A percentile compares a stretch with the other conserved stretches of the same genome.
These are phyloP conservation scores for Datura wrightii DNA, from an alignment of 257 asterid species.

Conservation along the genomic window DNA sequence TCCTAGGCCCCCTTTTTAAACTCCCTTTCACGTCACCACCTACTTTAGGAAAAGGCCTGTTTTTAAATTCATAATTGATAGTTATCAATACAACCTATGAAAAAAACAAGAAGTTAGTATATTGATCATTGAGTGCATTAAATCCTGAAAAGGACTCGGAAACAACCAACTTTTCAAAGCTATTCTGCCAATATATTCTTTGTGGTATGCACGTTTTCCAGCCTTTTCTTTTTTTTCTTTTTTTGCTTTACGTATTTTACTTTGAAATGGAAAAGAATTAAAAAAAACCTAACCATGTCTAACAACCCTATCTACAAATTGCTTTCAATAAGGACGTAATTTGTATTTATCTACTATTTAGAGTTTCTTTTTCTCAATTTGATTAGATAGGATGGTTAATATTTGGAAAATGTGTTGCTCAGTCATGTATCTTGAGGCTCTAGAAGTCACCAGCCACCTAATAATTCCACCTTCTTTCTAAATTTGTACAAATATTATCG, in stretches of 20 bases:
- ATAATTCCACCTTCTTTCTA: not conserved
- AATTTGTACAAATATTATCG: not conserved
- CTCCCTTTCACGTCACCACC: conserved; percentile 23
- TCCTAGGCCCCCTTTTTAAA: not conserved
- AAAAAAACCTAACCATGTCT: not conserved
- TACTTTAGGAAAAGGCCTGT: not conserved
- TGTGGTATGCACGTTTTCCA: conserved; percentile 28
- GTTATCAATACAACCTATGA: not conserved
- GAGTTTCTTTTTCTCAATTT: not conserved
- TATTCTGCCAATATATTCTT: conserved; percentile 1
- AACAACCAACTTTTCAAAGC: conserved; percentile 18
- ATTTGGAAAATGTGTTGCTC: not conserved
- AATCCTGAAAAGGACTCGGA: conserved; percentile 1
- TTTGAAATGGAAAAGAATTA: not conserved
- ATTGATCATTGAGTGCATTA: conserved; percentile 11
- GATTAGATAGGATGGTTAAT: not conserved
- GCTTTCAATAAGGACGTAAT: not conserved
- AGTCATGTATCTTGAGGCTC: not conserved
- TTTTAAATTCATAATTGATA: not conserved
- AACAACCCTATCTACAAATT: not conserved
- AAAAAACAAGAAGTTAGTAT: not conserved
- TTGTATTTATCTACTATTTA: not conserved
- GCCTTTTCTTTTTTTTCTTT: not conserved
- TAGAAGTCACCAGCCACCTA: not conserved
- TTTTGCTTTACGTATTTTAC: not conserved